A percentile compares a stretch with the other conserved stretches of the same genome.
phyloP scores from a whole-genome alignment of 192 early-diverging fungal genomes.

The Entomortierella chlamydospora region DNA sequence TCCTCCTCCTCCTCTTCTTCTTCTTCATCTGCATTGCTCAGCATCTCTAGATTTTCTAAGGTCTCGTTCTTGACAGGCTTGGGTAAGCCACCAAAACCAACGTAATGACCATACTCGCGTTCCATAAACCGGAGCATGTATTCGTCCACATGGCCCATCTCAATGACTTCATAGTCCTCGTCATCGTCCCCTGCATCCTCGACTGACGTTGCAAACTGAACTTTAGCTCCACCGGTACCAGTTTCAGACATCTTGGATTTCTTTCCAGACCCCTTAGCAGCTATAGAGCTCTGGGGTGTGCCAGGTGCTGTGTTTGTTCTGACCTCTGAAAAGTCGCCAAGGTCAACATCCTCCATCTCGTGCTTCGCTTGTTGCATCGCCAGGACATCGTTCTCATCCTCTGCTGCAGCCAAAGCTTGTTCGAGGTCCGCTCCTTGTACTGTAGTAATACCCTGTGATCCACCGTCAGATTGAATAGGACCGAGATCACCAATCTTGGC shows the following conservation, averaged over 20 bases:
- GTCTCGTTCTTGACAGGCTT: conserved; percentile 30
- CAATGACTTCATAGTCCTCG: conserved; percentile 44
- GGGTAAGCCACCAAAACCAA: conserved; percentile 65
- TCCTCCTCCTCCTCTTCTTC: conserved; percentile 33
- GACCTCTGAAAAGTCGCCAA: conserved; percentile 69
- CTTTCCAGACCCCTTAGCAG: background rate
- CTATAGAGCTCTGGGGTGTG: background rate
- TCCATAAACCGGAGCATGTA: conserved; percentile 77
- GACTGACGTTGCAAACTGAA: conserved; percentile 31
- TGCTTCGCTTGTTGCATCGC: conserved; percentile 65
- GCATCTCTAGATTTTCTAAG: conserved; percentile 7
- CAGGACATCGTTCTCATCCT: conserved; percentile 72
- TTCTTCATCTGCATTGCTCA: conserved; percentile 9
- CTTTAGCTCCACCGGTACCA: conserved; percentile 8
- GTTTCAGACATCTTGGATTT: background rate
- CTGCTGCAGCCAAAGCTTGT: conserved; percentile 68
- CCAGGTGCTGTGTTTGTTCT: conserved; percentile 45
- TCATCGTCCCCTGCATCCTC: conserved; percentile 29
- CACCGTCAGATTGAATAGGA: conserved; percentile 30
- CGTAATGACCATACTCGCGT: conserved; percentile 62
- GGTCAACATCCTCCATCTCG: conserved; percentile 70
- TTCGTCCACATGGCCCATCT: conserved; percentile 79
- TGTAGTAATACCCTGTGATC: conserved; percentile 34
- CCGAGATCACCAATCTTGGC: conserved; percentile 62
- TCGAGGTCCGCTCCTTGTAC: conserved; percentile 61